Evolutionary conservation across 176 grass and related monocot species (phyloP), one percentile per base, ranked within the genome.

Genomic region (Carex scoparia): DNA sequence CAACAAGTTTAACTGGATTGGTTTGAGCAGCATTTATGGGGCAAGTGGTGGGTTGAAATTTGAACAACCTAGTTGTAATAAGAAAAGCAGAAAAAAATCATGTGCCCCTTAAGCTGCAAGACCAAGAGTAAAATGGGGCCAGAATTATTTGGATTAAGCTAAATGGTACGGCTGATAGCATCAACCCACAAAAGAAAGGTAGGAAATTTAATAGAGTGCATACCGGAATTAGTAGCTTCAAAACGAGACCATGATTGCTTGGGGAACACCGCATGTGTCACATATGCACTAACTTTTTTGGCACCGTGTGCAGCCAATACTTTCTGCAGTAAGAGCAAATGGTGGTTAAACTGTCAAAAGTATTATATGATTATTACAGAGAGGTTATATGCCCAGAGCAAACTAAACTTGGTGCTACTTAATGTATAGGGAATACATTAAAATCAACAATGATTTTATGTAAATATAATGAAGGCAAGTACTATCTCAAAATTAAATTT

Each of bases 251-350:
- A 95, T 8, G 96, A 99, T 38, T 74, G 81, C 42, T 98, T 92
- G 11, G 95, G 95, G 84, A 99, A 99, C 32, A 99, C 91, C 75
- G 90, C 96, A 89, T 99, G 96, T 87, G 96, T 99, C 57, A 95
- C 96, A 87, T 95, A 98, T 23, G 96, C 93, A 73, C 93, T 98
- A 61, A 98, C 87, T 91, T 92, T 98, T 69, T 85, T 63, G 12
- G 95, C 95, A 31, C 95, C 95, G 55, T 95, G 86, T 78, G 76
- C 37, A 11, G 86, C 86, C 65, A 91, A 88, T 27, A 88, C 89
- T 91, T 90, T 90, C 86, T 87, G 40, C 51, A 87, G 48, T 46
- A 64, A 78, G 30, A 59, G 78, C n/a, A 77, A 64, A 30, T 54
- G n/a, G 49, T 76, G n/a, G 49, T 76, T 76, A 30, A 72, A 48